Percentiles rank a stretch among this genome's conserved stretches.
These are phyloP conservation scores for Metahyphopichia silvanorum DNA, from an alignment of 805 yeast genomes.

Conservation along the genomic window DNA sequence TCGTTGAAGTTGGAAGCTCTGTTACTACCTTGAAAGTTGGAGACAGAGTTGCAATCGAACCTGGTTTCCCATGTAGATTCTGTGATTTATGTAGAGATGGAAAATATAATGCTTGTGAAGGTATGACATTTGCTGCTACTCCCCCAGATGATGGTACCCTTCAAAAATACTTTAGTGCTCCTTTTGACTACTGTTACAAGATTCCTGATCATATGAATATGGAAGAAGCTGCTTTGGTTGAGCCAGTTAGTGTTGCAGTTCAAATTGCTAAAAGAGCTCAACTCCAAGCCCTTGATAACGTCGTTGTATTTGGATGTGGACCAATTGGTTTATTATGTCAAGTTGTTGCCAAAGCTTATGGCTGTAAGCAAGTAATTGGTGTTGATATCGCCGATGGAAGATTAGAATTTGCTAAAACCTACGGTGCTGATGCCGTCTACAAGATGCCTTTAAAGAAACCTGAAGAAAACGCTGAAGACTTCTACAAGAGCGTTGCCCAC, in stretches of 20 bases:
- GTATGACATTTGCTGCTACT: slow-evolving; percentile 3
- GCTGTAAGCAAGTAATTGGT: slow-evolving; percentile 7
- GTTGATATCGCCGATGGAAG: slow-evolving; percentile 6
- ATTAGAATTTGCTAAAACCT: slow-evolving; percentile 5
- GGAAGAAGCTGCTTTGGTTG: slow-evolving; percentile 54
- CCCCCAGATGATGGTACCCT: slow-evolving; percentile 7
- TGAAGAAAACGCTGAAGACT: slow-evolving; percentile 9
- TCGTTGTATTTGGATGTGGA: slow-evolving; percentile 7
- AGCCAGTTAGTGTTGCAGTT: slow-evolving; percentile 52
- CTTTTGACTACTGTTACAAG: slow-evolving; percentile 6
- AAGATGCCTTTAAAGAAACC: slow-evolving; percentile 12
- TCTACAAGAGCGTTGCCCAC: no score
- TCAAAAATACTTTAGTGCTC: slow-evolving; percentile 8
- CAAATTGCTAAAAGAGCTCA: slow-evolving; percentile 49
- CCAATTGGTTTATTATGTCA: slow-evolving; percentile 4
- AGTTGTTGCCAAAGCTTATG: slow-evolving; percentile 5
- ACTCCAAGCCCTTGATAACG: slow-evolving; percentile 25
- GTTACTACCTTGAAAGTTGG: slow-evolving; percentile 37
- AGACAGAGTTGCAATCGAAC: slow-evolving; percentile 48
- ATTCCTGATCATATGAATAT: slow-evolving; percentile 41
- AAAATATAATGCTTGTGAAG: slow-evolving; percentile 6
- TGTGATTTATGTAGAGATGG: slow-evolving; percentile 5
- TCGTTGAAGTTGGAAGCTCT: slow-evolving; percentile 26
- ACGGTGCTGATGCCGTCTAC: slow-evolving; percentile 7
- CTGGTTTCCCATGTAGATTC: slow-evolving; percentile 44